Base-by-base conservation (phyloP, 257 asterid genomes). In the Fraxinus americana region DNA sequence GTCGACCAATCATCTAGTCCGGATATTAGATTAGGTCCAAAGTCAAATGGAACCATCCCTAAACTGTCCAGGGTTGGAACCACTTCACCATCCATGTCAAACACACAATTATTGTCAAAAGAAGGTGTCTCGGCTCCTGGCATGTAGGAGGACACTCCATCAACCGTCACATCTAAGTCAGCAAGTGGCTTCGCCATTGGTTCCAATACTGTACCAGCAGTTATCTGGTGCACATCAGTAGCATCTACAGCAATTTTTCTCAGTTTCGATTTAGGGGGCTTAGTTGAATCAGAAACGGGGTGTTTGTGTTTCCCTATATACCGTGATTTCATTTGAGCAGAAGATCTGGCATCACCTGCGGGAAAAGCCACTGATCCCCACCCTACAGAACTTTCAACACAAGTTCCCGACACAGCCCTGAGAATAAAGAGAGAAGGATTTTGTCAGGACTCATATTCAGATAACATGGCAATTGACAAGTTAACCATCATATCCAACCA, bases 1-100 rank as follows among this genome's bases (percentile, higher is more conserved):
- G 63, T 10, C 23, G 91, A 81, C 80, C 86, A 86, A 85, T 90
- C 97, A 45, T 93, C 97, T 35, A 89, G 88, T 57, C 85, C 97
- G 45, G 85, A 85, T 27, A 79, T 83, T 43, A 89, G 70, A 77
- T 86, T 89, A 7, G 92, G 89, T 34, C 82, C 79, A 73, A 77
- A 83, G 52, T 87, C 78, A 57, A 83, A 87, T 1, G 79, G 84
- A 78, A 76, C 69, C 71, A 75, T 36, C 74, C 78, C 92, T 25
- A 80, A 80, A 38, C 68, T 63, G 41, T 78, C 88, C 34, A 78
- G 69, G 50, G 78, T 67, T 25, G 36, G 71, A 52, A 83, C 23
- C 75, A 79, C 67, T 78, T 88, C 92, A 71, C 52, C 16, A 43
- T 80, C 85, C 83, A 77, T 67, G 83, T 83, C 85, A 73, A 76